These are phyloP conservation scores for Auricularia sp. DNA, from an alignment of 768 basidiomycete species.

Conservation along the genomic window DNA sequence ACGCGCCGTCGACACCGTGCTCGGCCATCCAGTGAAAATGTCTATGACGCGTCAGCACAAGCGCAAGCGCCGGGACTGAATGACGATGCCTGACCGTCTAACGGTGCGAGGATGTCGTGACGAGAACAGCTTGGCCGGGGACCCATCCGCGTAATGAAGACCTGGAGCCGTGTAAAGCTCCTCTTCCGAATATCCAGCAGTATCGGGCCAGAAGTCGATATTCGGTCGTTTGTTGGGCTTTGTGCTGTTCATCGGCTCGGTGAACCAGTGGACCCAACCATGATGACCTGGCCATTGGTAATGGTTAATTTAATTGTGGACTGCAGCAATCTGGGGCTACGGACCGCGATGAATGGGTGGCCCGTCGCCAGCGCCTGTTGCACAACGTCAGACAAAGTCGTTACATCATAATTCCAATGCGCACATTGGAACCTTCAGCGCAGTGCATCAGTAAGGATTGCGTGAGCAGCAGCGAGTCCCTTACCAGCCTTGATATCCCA, in stretches of 20 bases:
- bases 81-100: constrained; percentile 27
- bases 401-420: too few relatives aligned
- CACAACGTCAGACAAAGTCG: too few relatives aligned
- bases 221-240: constrained; percentile 34
- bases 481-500: constrained; percentile 83
- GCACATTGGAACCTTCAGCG: constrained; percentile 54
- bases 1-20: constrained; percentile 70
- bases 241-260: constrained; percentile 35
- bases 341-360: constrained; percentile 52
- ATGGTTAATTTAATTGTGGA: not conserved
- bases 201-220: constrained; percentile 73
- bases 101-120: constrained; percentile 69
- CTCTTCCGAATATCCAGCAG: constrained; percentile 54
- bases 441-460: not conserved
- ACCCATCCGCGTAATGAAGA: constrained; percentile 42
- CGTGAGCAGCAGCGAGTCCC: not conserved
- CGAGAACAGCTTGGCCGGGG: constrained; percentile 64
- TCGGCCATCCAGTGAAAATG: constrained; percentile 82
- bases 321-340: constrained; percentile 1
- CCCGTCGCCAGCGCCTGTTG: constrained; percentile 40
- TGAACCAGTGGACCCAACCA: constrained; percentile 83
- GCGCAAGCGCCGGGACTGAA: constrained; percentile 9
- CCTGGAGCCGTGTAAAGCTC: constrained; percentile 67
- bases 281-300: constrained; percentile 43
- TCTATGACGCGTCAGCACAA: constrained; percentile 18